A percentile compares a stretch with the other conserved stretches of the same genome.
Evolutionary conservation across 495 filamentous ascomycete species (phyloP).

Genomic region (Xylaria nigripes): DNA sequence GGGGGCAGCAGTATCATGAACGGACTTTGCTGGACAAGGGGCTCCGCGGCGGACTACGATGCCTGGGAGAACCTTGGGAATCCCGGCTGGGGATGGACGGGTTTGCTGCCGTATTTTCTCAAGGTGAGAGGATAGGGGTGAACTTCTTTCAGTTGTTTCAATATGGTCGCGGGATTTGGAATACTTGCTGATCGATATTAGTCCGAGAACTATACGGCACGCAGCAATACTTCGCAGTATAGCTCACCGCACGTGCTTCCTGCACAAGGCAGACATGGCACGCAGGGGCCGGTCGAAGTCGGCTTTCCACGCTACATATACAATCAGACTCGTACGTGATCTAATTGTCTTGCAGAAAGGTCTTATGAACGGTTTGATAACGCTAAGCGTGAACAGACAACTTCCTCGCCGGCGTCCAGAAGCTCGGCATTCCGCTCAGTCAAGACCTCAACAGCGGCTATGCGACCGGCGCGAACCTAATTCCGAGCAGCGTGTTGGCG

Average conservation of each 20-base stretch:
- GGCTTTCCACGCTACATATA: slow-evolving; percentile 47
- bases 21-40: slow-evolving; percentile 38
- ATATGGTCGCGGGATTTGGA: not conserved
- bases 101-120: slow-evolving; percentile 50
- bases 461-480: slow-evolving; percentile 39
- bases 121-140: slow-evolving; percentile 34
- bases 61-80: slow-evolving; percentile 53
- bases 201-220: slow-evolving; percentile 13
- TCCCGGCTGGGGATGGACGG: slow-evolving; percentile 55
- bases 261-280: slow-evolving; percentile 27
- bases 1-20: slow-evolving; percentile 44
- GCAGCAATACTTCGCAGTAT: slow-evolving; percentile 23
- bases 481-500: slow-evolving; percentile 38
- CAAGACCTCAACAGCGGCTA: slow-evolving; percentile 41
- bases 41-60: slow-evolving; percentile 44
- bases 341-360: not conserved
- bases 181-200: slow-evolving; percentile 11
- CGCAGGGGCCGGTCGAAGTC: slow-evolving; percentile 40
- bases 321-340: slow-evolving; percentile 34
- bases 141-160: not conserved
- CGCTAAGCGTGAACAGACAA: slow-evolving; percentile 30
- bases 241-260: slow-evolving; percentile 28
- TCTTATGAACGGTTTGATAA: not conserved
- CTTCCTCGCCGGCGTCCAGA: slow-evolving; percentile 42
- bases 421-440: slow-evolving; percentile 41